Evolutionary conservation across 1,284 basidiomycete genomes (phyloP).

Genomic region (Coniferiporia sulphurascens): DNA sequence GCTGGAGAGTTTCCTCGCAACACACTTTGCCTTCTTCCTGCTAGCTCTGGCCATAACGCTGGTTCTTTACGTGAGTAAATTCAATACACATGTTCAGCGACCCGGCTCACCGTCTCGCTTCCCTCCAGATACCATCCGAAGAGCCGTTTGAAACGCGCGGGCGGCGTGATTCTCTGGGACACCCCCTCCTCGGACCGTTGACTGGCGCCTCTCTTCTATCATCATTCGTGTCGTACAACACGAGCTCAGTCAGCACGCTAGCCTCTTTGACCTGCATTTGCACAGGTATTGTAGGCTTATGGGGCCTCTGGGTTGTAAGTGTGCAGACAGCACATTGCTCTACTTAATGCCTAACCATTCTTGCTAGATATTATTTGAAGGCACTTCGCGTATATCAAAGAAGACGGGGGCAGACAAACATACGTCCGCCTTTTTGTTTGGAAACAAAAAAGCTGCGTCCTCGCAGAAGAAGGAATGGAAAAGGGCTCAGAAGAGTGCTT

Average conservation of each 20-base stretch:
- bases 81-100: neutral
- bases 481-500: conserved; percentile 29
- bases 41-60: conserved; percentile 23
- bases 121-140: conserved; percentile 17
- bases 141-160: conserved; percentile 5
- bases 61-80: conserved; percentile 24
- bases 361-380: conserved; percentile 56
- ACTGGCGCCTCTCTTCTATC: conserved; percentile 47
- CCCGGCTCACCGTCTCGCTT: neutral
- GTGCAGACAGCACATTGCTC: neutral
- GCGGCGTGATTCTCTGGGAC: conserved; percentile 27
- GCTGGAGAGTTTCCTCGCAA: conserved; percentile 26
- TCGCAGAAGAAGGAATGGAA: conserved; percentile 64
- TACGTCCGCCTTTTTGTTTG: conserved; percentile 73
- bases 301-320: conserved; percentile 71
- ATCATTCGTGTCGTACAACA: conserved; percentile 64
- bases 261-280: conserved; percentile 46
- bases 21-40: conserved; percentile 26
- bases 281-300: conserved; percentile 49
- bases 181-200: conserved; percentile 61
- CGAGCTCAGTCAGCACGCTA: conserved; percentile 50
- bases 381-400: conserved; percentile 50
- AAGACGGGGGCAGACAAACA: conserved; percentile 78
- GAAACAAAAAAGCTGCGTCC: conserved; percentile 69
- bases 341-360: neutral